phyloP scores from a whole-genome alignment of 768 basidiomycete genomes.

The Favolaschia claudopus region DNA sequence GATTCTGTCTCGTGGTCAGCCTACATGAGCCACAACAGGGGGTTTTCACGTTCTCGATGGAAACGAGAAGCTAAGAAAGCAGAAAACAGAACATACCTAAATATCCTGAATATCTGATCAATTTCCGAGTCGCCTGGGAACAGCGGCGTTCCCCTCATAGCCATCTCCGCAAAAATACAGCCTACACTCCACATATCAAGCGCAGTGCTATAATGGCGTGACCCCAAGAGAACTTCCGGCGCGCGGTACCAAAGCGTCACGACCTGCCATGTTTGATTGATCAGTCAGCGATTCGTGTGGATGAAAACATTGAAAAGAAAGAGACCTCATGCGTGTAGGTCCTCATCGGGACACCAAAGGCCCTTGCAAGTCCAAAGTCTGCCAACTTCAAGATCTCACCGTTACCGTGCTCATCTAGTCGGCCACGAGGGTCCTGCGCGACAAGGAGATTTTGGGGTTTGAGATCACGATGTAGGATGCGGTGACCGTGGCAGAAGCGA shows the following conservation, averaged over 20 bases:
- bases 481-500: constrained; percentile 92
- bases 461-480: constrained; percentile 95
- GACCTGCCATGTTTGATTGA: constrained; percentile 63
- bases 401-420: constrained; percentile 49
- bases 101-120: constrained; percentile 99
- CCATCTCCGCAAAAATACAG: constrained; percentile 99
- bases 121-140: constrained; percentile 99
- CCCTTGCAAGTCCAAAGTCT: constrained; percentile 95
- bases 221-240: constrained; percentile 95
- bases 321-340: constrained; percentile 97
- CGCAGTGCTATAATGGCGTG: constrained; percentile 95
- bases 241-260: constrained; percentile 99
- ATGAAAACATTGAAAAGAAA: background rate
- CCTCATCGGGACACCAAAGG: constrained; percentile 97
- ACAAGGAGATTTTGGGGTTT: constrained; percentile 97
- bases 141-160: constrained; percentile 85
- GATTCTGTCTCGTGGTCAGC: constrained; percentile 57
- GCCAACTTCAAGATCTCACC: constrained; percentile 92
- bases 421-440: constrained; percentile 33
- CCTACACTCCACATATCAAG: constrained; percentile 99
- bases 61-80: background rate
- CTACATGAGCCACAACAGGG: background rate
- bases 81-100: constrained; percentile 67
- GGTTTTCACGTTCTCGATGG: too few species aligned
- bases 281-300: background rate